Base-by-base conservation (phyloP, 192 early-diverging fungal genomes). In the Glomus cerebriforme region DNA sequence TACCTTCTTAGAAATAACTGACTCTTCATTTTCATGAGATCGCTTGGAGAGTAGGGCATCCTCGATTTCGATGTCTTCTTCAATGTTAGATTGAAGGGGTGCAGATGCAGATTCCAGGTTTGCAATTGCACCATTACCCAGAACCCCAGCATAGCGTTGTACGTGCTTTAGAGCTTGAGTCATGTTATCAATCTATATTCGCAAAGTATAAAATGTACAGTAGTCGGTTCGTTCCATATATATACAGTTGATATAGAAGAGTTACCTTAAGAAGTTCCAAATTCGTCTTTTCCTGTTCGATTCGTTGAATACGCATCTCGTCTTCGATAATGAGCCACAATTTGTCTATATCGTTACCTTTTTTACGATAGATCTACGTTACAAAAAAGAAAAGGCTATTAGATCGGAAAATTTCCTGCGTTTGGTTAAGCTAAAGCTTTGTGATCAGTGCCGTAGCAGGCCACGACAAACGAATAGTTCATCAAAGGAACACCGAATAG, bases 111-210 rank as follows among this genome's bases (percentile, higher is more conserved):
- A 32, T 67, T 67, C 65, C 65, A 67, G 29, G 34, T 37, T 67
- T 67, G 29, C 65, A 67, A 67, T 67, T 31, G 65, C 65, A 67
- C 65, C 29, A 37, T 67, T 67, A 67, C 34, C 29, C 29, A 67
- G 65, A 67, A 2, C 65, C 27, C 29, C 65, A 67, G 31, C 29
- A 67, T 67, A 67, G 65, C 65, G 19, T 60, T 60, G 59, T 24
- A 60, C 6, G 59, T 60, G 17, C 29, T 67, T 8, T 67, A 67
- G 24, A 67, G 65, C 65, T 67, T 67, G 65, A 72, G 39, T 60
- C 8, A 60, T 60, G 59, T 24, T 22, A 60, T 60, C 24, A 60
- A 60, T 60, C 59, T 60, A 60, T 60, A 60, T 60, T 60, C 59
- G 19, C 24, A 24, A 60, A 19, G 24, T 24, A 60, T 60, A 60